phyloP scores from a whole-genome alignment of 225 moss, liverwort and hornwort species.

The Sphagnum contortum region DNA sequence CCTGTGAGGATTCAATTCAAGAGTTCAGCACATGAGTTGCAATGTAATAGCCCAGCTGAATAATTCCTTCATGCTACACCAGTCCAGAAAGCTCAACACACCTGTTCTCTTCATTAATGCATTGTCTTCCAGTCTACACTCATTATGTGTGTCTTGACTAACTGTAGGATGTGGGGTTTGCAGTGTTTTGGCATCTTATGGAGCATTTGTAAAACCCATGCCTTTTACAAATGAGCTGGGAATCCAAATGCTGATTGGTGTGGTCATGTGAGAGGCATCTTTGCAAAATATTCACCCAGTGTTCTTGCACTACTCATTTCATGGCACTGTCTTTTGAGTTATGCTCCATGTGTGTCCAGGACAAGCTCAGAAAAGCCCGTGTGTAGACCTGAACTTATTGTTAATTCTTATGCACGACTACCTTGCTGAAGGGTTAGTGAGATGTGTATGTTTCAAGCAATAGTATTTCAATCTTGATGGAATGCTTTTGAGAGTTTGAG shows the following conservation, averaged over 20 bases:
- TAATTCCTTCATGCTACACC: no score
- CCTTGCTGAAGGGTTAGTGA: background rate
- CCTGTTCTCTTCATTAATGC: no score
- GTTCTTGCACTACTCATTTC: constrained; percentile 80
- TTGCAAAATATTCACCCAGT: constrained; percentile 70
- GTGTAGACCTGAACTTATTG: constrained; percentile 9
- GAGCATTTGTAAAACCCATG: constrained; percentile 72
- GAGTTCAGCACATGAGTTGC: no score
- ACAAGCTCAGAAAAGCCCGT: constrained; percentile 47
- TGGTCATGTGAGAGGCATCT: constrained; percentile 81
- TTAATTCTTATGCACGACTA: background rate
- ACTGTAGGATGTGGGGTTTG: constrained; percentile 1
- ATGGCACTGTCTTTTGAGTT: constrained; percentile 87
- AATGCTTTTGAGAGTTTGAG: background rate
- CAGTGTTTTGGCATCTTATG: constrained; percentile 81
- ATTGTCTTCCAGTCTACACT: no score
- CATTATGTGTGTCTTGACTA: no score
- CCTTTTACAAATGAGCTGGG: constrained; percentile 83
- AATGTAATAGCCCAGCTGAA: no score
- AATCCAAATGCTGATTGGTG: constrained; percentile 82
- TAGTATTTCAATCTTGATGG: background rate
- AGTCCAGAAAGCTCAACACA: no score
- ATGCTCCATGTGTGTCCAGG: constrained; percentile 82
- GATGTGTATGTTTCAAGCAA: background rate
- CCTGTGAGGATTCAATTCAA: no score